Conservation (phyloP, 768 basidiomycete genomes). For the Fistulinella prunicolor region DNA sequence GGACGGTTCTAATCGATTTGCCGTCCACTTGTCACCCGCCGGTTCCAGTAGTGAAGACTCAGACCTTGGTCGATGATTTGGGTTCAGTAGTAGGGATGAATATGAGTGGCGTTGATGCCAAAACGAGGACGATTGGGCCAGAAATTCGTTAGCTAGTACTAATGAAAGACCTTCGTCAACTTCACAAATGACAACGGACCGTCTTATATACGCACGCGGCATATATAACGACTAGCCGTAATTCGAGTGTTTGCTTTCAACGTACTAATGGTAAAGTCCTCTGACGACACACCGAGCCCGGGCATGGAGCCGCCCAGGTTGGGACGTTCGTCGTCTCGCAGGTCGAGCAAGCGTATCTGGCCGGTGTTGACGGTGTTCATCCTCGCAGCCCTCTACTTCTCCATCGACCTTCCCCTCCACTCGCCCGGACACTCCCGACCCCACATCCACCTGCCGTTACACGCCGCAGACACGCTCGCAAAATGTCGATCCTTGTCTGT, state of each 20-base stretch:
- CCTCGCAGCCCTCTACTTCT: conserved; percentile 17
- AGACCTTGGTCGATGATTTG: too few species aligned
- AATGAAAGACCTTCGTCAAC: too few species aligned
- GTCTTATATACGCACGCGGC: too few species aligned
- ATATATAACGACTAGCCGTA: too few species aligned
- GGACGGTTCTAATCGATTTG: too few species aligned
- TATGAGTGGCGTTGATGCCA: too few species aligned
- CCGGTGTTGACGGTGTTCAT: conserved; percentile 12
- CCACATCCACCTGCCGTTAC: conserved; percentile 15
- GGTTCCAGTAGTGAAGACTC: too few species aligned
- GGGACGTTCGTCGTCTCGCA: conserved; percentile 1
- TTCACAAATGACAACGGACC: too few species aligned
- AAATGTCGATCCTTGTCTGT: conserved; percentile 45
- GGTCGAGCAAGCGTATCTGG: conserved; percentile 12
- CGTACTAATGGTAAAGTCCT: conserved; percentile 13
- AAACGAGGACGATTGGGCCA: too few species aligned
- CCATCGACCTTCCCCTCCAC: conserved; percentile 7
- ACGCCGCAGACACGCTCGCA: conserved; percentile 33
- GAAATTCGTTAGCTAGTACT: too few species aligned
- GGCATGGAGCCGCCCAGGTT: not conserved
- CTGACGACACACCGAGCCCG: not conserved
- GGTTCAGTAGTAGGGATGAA: too few species aligned
- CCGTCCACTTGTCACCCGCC: too few species aligned
- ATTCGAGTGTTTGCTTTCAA: not conserved
- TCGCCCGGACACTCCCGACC: not conserved